Base-by-base conservation (phyloP, 306 rosid genomes). In the Crotalaria pallida region DNA sequence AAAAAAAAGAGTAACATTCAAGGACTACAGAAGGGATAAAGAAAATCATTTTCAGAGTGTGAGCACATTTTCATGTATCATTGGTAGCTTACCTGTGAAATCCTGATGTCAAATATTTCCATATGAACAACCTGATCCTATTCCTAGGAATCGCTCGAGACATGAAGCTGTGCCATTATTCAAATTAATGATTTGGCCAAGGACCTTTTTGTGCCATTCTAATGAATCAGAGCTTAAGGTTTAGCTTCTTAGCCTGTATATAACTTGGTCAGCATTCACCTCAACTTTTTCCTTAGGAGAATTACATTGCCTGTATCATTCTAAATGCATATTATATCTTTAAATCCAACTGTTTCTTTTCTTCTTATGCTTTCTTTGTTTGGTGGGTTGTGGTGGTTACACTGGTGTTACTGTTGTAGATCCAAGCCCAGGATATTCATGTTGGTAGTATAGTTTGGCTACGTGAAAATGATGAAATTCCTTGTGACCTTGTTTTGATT, bases 401-500 rank as follows among this genome's bases (percentile, higher is more conserved):
- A 48, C 76, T 67, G 82, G 51, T 3, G 0, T 10, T 74, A 63
- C 68, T 56, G 62, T 65, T 85, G 77, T 71, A 94, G 99, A 85
- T 90, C 64, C 85, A 88, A 87, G 90, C 99, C 41, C 99, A 90
- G 65, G 96, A 94, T 86, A 78, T 94, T 80, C 89, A 73, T 73
- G 92, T 94, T 6, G 99, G 99, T 75, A 83, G 84, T 79, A 83
- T 94, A 58, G 86, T 94, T 47, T 94, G 99, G 99, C 85, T 94
- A 36, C 85, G 96, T 65, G 99, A 94, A 83, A 94, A 94, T 83
- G 99, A 94, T 81, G 99, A 91, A 86, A 95, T 90, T 70, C 99
- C 99, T 36, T 94, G 95, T 79, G 99, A 94, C 83, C 97, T 94
- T 77, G 92, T 91, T 78, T 80, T 94, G 88, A 72, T 94, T 56